Conservation (phyloP, 371 early-diverging fungal species). For the Syncephalastrum monosporum region DNA sequence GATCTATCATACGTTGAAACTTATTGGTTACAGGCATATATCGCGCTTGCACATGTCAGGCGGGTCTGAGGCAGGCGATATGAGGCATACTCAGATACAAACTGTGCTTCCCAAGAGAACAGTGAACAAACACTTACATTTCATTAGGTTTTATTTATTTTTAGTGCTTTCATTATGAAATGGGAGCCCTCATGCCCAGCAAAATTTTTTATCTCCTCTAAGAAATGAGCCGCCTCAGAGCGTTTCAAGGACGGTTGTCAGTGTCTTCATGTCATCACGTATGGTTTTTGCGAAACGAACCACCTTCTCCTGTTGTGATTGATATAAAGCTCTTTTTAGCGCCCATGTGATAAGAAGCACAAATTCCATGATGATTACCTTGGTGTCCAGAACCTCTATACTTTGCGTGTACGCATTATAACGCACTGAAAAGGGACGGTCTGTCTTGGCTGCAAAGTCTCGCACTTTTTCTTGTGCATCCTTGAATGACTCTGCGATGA, state of each 20-base stretch:
- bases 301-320: constrained; percentile 59
- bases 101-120: too few relatives aligned
- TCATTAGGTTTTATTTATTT: too few relatives aligned
- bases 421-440: constrained; percentile 86
- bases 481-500: constrained; percentile 93
- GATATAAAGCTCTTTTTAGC: neutral
- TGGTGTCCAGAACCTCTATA: constrained; percentile 86
- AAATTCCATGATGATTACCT: constrained; percentile 23
- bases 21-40: too few relatives aligned
- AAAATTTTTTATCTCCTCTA: too few relatives aligned
- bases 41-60: too few relatives aligned
- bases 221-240: neutral
- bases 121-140: too few relatives aligned
- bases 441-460: constrained; percentile 77
- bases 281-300: constrained; percentile 76
- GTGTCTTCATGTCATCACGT: constrained; percentile 69
- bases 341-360: neutral
- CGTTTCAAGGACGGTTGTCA: constrained; percentile 66
- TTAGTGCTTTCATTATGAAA: too few relatives aligned
- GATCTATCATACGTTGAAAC: too few relatives aligned
- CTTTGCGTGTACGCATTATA: constrained; percentile 92
- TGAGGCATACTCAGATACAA: too few relatives aligned
- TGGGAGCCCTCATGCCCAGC: too few relatives aligned
- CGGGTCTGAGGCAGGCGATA: too few relatives aligned
- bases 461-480: constrained; percentile 91